phyloP scores from a whole-genome alignment of 345 rosid genomes.

The Linum usitatissimum region DNA sequence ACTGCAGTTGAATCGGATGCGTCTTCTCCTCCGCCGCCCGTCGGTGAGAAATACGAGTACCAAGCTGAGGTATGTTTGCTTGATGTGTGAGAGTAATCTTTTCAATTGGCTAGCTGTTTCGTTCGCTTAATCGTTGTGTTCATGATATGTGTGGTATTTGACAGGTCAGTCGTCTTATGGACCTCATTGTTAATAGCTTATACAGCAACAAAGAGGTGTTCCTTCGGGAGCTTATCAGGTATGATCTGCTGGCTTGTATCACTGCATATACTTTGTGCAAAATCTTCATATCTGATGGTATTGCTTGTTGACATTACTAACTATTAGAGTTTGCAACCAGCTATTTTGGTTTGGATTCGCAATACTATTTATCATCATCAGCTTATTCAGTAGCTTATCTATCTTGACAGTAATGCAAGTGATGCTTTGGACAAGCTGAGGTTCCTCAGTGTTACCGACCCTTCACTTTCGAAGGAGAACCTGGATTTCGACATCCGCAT shows the following conservation, averaged over 20 bases:
- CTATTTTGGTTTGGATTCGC: slow-evolving; percentile 1
- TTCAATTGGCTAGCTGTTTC: slow-evolving; percentile 3
- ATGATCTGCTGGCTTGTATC: slow-evolving; percentile 7
- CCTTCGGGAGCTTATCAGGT: slow-evolving; percentile 93
- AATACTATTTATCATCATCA: neutral
- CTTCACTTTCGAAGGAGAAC: slow-evolving; percentile 60
- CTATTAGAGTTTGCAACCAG: no score
- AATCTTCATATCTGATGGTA: no score
- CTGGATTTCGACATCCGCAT: slow-evolving; percentile 80
- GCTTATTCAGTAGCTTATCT: slow-evolving; percentile 5
- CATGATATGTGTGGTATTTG: slow-evolving; percentile 7
- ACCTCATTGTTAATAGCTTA: slow-evolving; percentile 88
- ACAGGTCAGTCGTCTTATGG: slow-evolving; percentile 99
- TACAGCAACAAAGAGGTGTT: slow-evolving; percentile 98
- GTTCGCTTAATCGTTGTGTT: neutral
- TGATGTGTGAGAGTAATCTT: neutral
- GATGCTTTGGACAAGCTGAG: slow-evolving; percentile 96
- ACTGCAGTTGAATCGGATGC: slow-evolving; percentile 60
- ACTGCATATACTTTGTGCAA: neutral
- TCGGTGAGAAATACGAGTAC: slow-evolving; percentile 72
- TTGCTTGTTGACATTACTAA: no score
- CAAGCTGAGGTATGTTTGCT: slow-evolving; percentile 70
- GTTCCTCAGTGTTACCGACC: slow-evolving; percentile 69
- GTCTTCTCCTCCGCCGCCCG: slow-evolving; percentile 38
- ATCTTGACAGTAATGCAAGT: slow-evolving; percentile 74